A percentile compares a stretch with the other conserved stretches of the same genome.
These are phyloP conservation scores for Cucurbita moschata DNA, from an alignment of 306 rosid species.

Conservation along the genomic window DNA sequence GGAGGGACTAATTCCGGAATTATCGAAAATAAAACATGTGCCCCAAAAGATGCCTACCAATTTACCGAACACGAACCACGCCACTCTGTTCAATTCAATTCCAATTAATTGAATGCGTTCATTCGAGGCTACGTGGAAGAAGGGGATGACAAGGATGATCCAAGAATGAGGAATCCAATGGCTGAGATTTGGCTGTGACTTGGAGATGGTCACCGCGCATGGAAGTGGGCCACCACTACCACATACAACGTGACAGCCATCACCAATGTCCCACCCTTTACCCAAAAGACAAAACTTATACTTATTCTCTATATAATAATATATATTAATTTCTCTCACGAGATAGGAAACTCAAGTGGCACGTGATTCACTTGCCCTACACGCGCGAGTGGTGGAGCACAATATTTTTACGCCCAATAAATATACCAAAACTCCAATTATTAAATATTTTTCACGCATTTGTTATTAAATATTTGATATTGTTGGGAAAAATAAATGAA, in stretches of 20 bases:
- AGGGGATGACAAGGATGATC: background rate
- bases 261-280: background rate
- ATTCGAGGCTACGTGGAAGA: background rate
- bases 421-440: too few relatives aligned
- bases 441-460: too few relatives aligned
- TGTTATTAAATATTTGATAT: too few relatives aligned
- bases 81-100: constrained; percentile 14
- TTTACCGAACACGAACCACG: constrained; percentile 1
- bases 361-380: background rate
- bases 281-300: background rate
- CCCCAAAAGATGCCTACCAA: background rate
- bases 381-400: background rate
- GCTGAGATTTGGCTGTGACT: background rate
- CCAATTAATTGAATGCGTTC: background rate
- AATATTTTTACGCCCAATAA: too few relatives aligned
- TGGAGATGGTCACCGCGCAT: background rate
- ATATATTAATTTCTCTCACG: background rate
- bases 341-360: background rate
- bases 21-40: background rate
- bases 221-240: background rate
- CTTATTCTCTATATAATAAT: background rate
- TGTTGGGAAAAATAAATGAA: too few relatives aligned
- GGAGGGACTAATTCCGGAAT: background rate
- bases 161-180: background rate
- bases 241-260: background rate